phyloP scores from a whole-genome alignment of 768 basidiomycete genomes.

The Russula brevipes region DNA sequence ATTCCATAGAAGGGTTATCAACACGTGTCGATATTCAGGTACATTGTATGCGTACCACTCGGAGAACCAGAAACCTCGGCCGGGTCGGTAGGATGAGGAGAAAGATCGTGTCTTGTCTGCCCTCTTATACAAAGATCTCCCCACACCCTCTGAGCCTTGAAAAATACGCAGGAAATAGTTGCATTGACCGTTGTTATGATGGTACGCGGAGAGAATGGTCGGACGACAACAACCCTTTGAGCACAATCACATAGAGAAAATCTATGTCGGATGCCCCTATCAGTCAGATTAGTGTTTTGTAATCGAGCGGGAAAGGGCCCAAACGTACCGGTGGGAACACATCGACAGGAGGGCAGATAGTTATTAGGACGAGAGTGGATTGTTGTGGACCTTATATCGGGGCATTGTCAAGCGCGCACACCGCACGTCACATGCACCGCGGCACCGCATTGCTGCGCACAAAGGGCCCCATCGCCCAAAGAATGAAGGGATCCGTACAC shows the following conservation, averaged over 20 bases:
- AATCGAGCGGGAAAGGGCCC: not conserved
- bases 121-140: not conserved
- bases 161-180: conserved; percentile 2
- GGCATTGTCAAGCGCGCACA: not conserved
- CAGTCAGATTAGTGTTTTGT: not conserved
- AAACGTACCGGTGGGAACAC: conserved; percentile 10
- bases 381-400: conserved; percentile 8
- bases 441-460: conserved; percentile 5
- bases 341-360: not conserved
- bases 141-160: conserved; percentile 12
- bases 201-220: not conserved
- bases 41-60: not conserved
- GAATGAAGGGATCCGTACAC: not conserved
- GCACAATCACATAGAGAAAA: not conserved
- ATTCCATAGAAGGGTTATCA: not conserved
- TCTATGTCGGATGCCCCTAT: not conserved
- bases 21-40: not conserved
- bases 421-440: conserved; percentile 19
- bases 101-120: not conserved
- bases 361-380: not conserved
- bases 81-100: conserved; percentile 2
- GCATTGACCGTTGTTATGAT: conserved; percentile 9
- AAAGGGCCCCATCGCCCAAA: not conserved
- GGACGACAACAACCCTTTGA: not conserved
- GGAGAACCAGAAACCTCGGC: not conserved